Evolutionary conservation across 2,329 filamentous ascomycete genomes (phyloP).

Genomic region (Clonostachys rosea): DNA sequence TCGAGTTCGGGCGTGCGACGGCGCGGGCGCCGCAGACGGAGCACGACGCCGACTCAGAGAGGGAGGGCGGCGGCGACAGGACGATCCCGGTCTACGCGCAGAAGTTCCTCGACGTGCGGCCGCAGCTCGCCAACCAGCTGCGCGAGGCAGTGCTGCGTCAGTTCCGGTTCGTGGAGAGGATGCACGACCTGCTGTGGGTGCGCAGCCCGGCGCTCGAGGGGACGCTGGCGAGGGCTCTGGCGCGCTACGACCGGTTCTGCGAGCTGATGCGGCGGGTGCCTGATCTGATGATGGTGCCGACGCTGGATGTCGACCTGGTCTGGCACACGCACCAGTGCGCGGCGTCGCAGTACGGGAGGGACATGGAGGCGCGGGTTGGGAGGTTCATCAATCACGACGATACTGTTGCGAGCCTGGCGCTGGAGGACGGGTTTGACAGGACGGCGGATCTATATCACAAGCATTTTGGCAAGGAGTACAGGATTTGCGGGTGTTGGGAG

Average conservation of each 20-base stretch:
- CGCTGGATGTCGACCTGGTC: slow-evolving; percentile 32
- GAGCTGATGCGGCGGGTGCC: slow-evolving; percentile 20
- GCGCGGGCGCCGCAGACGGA: no score
- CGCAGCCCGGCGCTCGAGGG: slow-evolving; percentile 23
- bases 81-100: no score
- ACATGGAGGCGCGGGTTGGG: slow-evolving; percentile 7
- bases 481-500: slow-evolving; percentile 26
- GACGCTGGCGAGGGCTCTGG: slow-evolving; percentile 23
- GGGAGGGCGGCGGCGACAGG: no score
- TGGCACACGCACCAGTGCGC: slow-evolving; percentile 38
- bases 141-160: slow-evolving; percentile 16
- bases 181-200: slow-evolving; percentile 30
- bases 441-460: slow-evolving; percentile 20
- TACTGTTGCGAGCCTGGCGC: slow-evolving; percentile 15
- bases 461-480: slow-evolving; percentile 26
- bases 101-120: no score
- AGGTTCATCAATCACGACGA: slow-evolving; percentile 32
- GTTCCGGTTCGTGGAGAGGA: slow-evolving; percentile 31
- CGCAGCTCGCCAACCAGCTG: no score
- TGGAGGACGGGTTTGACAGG: slow-evolving; percentile 17
- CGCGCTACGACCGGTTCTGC: slow-evolving; percentile 31
- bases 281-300: slow-evolving; percentile 25
- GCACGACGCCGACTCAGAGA: no score
- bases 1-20: no score
- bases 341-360: slow-evolving; percentile 15